phyloP scores from a whole-genome alignment of 257 asterid genomes.

The Lithospermum erythrorhizon region DNA sequence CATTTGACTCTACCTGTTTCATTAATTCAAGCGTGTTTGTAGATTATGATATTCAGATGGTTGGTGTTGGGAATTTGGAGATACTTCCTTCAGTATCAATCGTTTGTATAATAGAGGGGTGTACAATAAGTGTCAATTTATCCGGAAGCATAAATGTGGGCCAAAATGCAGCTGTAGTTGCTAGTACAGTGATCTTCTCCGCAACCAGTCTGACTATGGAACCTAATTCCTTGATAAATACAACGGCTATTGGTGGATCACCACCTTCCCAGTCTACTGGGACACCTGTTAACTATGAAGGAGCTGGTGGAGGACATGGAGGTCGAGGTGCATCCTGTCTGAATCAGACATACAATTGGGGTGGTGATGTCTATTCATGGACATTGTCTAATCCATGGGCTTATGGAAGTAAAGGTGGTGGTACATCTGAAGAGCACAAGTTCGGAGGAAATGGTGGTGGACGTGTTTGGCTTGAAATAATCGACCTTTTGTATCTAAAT shows the following conservation, averaged over 20 bases:
- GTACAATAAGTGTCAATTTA: constrained; percentile 64
- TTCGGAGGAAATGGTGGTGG: constrained; percentile 94
- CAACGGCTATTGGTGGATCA: constrained; percentile 71
- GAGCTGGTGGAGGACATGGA: constrained; percentile 98
- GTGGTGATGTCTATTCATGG: constrained; percentile 96
- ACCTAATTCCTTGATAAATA: constrained; percentile 54
- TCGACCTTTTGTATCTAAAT: constrained; percentile 49
- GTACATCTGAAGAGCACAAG: constrained; percentile 54
- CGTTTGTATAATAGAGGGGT: constrained; percentile 64
- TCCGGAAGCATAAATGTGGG: constrained; percentile 72
- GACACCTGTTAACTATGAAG: constrained; percentile 81
- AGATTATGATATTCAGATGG: constrained; percentile 39
- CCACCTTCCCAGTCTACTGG: constrained; percentile 96
- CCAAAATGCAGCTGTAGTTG: constrained; percentile 53
- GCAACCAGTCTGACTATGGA: constrained; percentile 55
- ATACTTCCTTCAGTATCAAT: constrained; percentile 62
- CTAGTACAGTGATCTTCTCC: constrained; percentile 61
- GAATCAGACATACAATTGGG: constrained; percentile 64
- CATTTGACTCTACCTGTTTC: constrained; percentile 66
- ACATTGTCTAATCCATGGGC: constrained; percentile 70
- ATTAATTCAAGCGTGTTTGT: constrained; percentile 42
- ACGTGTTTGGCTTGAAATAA: constrained; percentile 51
- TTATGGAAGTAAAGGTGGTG: constrained; percentile 89
- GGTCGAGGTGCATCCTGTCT: constrained; percentile 96
- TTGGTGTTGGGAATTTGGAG: constrained; percentile 78